Evolutionary conservation across 2,329 filamentous ascomycete species (phyloP).

Genomic region (Ascomycota sp.): DNA sequence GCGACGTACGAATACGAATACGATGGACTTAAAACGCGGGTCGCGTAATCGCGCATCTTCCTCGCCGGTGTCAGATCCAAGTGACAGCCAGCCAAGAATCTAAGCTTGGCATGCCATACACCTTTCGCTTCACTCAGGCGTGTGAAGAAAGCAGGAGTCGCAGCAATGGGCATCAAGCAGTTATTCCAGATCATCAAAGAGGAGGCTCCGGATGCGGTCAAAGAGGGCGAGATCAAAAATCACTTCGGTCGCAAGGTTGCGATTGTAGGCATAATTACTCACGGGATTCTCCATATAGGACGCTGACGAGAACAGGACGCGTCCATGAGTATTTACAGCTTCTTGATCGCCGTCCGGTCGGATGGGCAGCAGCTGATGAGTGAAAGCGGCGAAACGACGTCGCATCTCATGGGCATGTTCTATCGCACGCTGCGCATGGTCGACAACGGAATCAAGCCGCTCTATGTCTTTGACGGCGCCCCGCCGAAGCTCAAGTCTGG

Average conservation of each 20-base stretch:
- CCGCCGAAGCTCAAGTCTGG: conserved; percentile 95
- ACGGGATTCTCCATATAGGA: neutral
- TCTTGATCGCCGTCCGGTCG: conserved; percentile 89
- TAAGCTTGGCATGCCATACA: too few species aligned
- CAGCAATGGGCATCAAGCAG: conserved; percentile 43
- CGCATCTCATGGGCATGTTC: conserved; percentile 97
- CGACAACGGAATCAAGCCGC: conserved; percentile 93
- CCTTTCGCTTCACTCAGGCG: too few species aligned
- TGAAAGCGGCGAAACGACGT: conserved; percentile 88
- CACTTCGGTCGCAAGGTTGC: conserved; percentile 97
- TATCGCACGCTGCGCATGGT: conserved; percentile 96
- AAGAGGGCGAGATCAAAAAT: conserved; percentile 93
- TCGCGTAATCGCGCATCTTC: too few species aligned
- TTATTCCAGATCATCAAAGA: conserved; percentile 69
- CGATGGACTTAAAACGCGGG: too few species aligned
- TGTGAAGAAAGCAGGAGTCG: conserved; percentile 1
- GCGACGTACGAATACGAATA: too few species aligned
- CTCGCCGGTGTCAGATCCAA: too few species aligned
- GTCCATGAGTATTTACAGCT: conserved; percentile 98
- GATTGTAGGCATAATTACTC: conserved; percentile 40
- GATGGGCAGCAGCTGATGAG: conserved; percentile 91
- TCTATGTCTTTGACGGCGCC: conserved; percentile 94
- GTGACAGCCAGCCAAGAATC: too few species aligned
- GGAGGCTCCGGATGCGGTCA: conserved; percentile 84
- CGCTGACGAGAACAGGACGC: conserved; percentile 12